A percentile compares a stretch with the other conserved stretches of the same genome.
phyloP scores from a whole-genome alignment of 192 early-diverging fungal species.

The Martensiomyces pterosporus region DNA sequence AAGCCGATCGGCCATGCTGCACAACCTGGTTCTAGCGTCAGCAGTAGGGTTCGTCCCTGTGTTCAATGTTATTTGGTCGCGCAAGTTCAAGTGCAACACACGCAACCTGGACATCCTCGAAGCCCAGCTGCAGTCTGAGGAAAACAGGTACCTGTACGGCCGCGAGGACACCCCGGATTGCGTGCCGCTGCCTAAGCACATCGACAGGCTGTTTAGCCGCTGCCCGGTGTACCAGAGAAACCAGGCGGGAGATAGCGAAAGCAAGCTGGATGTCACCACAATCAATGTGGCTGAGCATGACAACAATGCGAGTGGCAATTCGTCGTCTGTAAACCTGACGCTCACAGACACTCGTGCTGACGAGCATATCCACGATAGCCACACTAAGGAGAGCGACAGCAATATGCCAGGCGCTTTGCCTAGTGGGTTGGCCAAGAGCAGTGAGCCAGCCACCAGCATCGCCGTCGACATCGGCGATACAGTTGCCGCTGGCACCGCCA shows the following conservation, averaged over 20 bases:
- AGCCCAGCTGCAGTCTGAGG: conserved; percentile 19
- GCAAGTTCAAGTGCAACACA: conserved; percentile 39
- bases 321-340: no score
- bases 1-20: conserved; percentile 9
- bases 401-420: no score
- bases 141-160: conserved; percentile 10
- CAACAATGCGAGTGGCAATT: no score
- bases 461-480: no score
- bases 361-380: no score
- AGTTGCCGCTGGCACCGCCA: not conserved
- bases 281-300: no score
- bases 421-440: no score
- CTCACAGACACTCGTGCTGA: no score
- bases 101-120: conserved; percentile 37
- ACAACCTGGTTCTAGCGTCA: conserved; percentile 24
- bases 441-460: no score
- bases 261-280: no score
- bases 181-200: conserved; percentile 13
- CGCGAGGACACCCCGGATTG: not conserved
- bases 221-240: conserved; percentile 24
- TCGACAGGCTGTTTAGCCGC: conserved; percentile 20
- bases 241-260: no score
- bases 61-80: conserved; percentile 30
- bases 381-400: no score
- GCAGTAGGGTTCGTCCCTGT: conserved; percentile 31